These are phyloP conservation scores for Ilyonectria destructans DNA, from an alignment of 2,329 filamentous ascomycete species.

Conservation along the genomic window DNA sequence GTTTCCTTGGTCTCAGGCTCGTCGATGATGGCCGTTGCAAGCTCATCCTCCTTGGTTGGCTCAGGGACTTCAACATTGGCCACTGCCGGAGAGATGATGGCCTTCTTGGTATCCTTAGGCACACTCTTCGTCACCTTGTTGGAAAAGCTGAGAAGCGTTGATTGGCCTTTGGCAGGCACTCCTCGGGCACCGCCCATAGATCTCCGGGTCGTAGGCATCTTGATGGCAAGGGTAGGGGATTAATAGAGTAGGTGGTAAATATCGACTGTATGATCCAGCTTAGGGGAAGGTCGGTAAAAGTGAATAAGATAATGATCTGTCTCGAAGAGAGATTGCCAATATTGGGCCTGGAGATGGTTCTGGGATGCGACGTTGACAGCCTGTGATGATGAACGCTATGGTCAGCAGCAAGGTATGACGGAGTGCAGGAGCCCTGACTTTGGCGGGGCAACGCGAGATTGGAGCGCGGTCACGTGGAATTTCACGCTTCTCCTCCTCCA, in stretches of 20 bases:
- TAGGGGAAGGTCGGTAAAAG: background rate
- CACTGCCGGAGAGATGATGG: slow-evolving; percentile 55
- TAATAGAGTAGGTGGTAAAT: slow-evolving; percentile 20
- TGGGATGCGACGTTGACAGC: slow-evolving; percentile 6
- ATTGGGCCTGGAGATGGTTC: slow-evolving; percentile 19
- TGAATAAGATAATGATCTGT: slow-evolving; percentile 9
- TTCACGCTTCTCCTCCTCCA: background rate
- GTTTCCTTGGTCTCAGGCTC: slow-evolving; percentile 36
- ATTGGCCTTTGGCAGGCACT: slow-evolving; percentile 63
- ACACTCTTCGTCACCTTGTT: slow-evolving; percentile 71
- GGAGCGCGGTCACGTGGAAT: slow-evolving; percentile 66
- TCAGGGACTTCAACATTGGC: slow-evolving; percentile 54
- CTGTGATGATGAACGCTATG: slow-evolving; percentile 32
- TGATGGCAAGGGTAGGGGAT: slow-evolving; percentile 32
- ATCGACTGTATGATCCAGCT: background rate
- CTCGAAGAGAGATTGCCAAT: slow-evolving; percentile 17
- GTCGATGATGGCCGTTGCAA: slow-evolving; percentile 33
- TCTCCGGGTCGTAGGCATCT: slow-evolving; percentile 67
- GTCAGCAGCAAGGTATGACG: slow-evolving; percentile 45
- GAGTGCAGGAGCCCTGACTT: slow-evolving; percentile 46
- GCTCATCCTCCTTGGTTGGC: slow-evolving; percentile 37
- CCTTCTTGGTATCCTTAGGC: slow-evolving; percentile 64
- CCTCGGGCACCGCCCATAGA: slow-evolving; percentile 59
- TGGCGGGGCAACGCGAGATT: slow-evolving; percentile 72
- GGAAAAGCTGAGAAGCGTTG: slow-evolving; percentile 71